A percentile compares a stretch with the other conserved stretches of the same genome.
phyloP scores from a whole-genome alignment of 2,329 filamentous ascomycete species.

The Verticillium tricorpus region DNA sequence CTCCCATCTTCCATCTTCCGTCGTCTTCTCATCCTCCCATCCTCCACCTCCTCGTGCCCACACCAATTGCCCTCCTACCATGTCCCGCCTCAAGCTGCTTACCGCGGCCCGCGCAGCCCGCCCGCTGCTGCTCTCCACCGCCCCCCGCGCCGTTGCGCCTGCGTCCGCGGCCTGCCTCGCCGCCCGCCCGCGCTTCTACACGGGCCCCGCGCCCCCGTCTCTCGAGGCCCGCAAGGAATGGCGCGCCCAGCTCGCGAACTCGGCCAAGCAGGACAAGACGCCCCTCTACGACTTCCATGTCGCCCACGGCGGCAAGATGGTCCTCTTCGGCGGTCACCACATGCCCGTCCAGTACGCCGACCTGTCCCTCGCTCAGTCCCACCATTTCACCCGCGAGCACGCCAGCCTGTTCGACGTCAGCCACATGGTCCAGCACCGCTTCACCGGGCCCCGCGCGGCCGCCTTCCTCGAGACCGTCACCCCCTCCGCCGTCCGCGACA shows the following conservation, averaged over 20 bases:
- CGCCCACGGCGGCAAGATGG: conserved; percentile 82
- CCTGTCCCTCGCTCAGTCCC: conserved; percentile 75
- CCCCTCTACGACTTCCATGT: conserved; percentile 76
- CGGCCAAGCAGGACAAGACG: conserved; percentile 51
- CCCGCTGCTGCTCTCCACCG: neutral
- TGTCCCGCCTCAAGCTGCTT: neutral
- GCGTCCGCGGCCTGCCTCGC: neutral
- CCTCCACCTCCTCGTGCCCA: neutral
- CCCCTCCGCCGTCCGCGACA: conserved; percentile 63
- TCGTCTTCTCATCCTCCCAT: neutral
- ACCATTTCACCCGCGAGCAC: conserved; percentile 83
- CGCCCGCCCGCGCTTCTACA: neutral
- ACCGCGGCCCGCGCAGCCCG: neutral
- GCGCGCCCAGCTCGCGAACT: conserved; percentile 15
- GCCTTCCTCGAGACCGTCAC: conserved; percentile 82
- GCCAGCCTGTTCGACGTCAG: conserved; percentile 93
- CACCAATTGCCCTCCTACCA: neutral
- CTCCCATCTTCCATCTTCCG: neutral
- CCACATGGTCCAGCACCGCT: conserved; percentile 91
- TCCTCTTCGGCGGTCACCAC: conserved; percentile 87
- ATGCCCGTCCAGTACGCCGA: conserved; percentile 90
- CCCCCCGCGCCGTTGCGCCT: neutral
- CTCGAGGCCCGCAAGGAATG: conserved; percentile 4
- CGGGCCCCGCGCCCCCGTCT: neutral
- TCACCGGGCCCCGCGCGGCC: conserved; percentile 75